A percentile compares a stretch with the other conserved stretches of the same genome.
Conservation (phyloP, 2,329 filamentous ascomycete species). For the Cladosporium phlei region DNA sequence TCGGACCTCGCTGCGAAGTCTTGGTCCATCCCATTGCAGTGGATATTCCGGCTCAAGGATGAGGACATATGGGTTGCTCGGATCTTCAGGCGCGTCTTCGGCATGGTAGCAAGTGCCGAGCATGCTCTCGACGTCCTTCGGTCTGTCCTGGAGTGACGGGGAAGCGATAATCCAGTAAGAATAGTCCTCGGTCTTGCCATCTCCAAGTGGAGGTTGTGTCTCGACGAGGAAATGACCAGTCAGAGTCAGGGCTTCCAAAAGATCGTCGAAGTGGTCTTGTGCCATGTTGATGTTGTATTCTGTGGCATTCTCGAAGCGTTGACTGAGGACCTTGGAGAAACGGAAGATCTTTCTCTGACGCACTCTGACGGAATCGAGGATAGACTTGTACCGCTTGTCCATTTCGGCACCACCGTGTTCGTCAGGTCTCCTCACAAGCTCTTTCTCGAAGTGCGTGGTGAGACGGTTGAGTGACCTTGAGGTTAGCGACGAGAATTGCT, state of each 20-base stretch:
- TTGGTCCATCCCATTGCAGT: slow-evolving; percentile 73
- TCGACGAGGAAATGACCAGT: slow-evolving; percentile 86
- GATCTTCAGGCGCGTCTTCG: slow-evolving; percentile 65
- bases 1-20: slow-evolving; percentile 64
- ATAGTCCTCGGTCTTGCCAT: slow-evolving; percentile 62
- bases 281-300: slow-evolving; percentile 83
- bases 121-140: slow-evolving; percentile 78
- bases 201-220: slow-evolving; percentile 47
- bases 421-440: slow-evolving; percentile 77
- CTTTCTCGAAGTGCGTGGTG: slow-evolving; percentile 85
- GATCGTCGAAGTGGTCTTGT: slow-evolving; percentile 63
- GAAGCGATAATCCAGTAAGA: slow-evolving; percentile 65
- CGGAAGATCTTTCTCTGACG: slow-evolving; percentile 94
- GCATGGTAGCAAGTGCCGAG: slow-evolving; percentile 73
- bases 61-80: slow-evolving; percentile 75
- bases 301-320: slow-evolving; percentile 93
- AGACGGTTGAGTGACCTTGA: slow-evolving; percentile 87
- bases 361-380: slow-evolving; percentile 91
- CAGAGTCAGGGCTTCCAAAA: slow-evolving; percentile 75
- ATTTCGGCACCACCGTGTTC: slow-evolving; percentile 76
- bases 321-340: slow-evolving; percentile 83
- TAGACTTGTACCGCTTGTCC: slow-evolving; percentile 95
- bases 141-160: slow-evolving; percentile 67
- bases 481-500: slow-evolving; percentile 91
- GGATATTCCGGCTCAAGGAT: slow-evolving; percentile 76